These are phyloP conservation scores for Conringia planisiliqua DNA, from an alignment of 345 rosid genomes.

Conservation along the genomic window DNA sequence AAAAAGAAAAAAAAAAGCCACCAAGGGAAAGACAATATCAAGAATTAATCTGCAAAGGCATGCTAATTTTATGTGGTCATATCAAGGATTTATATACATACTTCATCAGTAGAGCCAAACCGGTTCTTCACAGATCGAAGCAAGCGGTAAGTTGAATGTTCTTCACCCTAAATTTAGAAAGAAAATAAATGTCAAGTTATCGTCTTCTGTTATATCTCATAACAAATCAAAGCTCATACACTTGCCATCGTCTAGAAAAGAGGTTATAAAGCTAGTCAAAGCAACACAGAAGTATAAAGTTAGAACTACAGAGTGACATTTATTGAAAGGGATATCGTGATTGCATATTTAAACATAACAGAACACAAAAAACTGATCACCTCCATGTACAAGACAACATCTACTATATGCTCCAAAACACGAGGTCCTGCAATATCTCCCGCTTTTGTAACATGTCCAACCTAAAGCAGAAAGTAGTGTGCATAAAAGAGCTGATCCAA, in stretches of 20 bases:
- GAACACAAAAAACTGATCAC: conserved; percentile 49
- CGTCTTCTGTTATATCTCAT: background rate
- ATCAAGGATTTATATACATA: conserved; percentile 26
- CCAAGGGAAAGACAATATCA: background rate
- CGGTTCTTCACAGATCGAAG: conserved; percentile 96
- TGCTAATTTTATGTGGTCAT: background rate
- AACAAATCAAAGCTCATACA: conserved; percentile 1
- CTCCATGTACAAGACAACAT: conserved; percentile 91
- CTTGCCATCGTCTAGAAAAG: background rate
- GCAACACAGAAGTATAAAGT: background rate
- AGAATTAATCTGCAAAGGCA: background rate
- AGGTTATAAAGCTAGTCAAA: conserved; percentile 1
- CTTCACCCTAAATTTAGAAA: conserved; percentile 66
- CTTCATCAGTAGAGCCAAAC: conserved; percentile 93
- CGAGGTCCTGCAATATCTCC: conserved; percentile 99
- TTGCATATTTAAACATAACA: conserved; percentile 4
- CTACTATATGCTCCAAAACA: conserved; percentile 96
- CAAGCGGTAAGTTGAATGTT: conserved; percentile 73
- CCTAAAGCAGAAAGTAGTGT: conserved; percentile 42
- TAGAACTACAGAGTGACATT: background rate
- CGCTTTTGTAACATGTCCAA: conserved; percentile 86
- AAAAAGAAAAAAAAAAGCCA: background rate
- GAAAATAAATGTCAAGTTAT: background rate
- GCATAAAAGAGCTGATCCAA: conserved; percentile 1
- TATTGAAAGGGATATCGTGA: background rate